These are phyloP conservation scores for Solanum microdontum DNA, from an alignment of 257 asterid species.

Conservation along the genomic window DNA sequence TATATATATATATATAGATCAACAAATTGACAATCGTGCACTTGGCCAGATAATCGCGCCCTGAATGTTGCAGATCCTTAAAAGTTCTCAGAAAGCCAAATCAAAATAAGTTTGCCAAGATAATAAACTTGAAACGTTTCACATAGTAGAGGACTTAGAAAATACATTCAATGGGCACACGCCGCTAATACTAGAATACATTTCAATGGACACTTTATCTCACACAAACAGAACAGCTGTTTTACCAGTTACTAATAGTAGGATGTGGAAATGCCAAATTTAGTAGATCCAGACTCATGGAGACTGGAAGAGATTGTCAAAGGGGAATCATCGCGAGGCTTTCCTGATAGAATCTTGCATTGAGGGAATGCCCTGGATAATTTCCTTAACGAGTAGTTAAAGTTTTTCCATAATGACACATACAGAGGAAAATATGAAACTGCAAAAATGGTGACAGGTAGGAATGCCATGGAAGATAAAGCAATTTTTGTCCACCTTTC, in stretches of 20 bases:
- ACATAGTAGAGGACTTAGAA: background rate
- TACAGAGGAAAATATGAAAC: background rate
- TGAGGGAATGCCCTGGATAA: background rate
- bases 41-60: background rate
- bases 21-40: background rate
- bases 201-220: background rate
- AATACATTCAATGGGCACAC: background rate
- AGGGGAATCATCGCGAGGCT: background rate
- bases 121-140: background rate
- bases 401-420: background rate
- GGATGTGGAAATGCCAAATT: background rate
- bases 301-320: background rate
- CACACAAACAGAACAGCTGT: background rate
- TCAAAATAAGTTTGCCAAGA: background rate
- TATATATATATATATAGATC: background rate
- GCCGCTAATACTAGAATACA: background rate
- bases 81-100: background rate
- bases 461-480: slow-evolving; percentile 1
- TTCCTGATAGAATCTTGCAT: background rate
- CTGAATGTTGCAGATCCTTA: background rate
- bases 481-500: slow-evolving; percentile 2
- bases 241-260: background rate
- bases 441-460: slow-evolving; percentile 1
- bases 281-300: background rate
- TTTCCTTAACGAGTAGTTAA: background rate